A percentile compares a stretch with the other conserved stretches of the same genome.
Conservation (phyloP, 805 yeast species). For the Teunomyces funiuensis region DNA sequence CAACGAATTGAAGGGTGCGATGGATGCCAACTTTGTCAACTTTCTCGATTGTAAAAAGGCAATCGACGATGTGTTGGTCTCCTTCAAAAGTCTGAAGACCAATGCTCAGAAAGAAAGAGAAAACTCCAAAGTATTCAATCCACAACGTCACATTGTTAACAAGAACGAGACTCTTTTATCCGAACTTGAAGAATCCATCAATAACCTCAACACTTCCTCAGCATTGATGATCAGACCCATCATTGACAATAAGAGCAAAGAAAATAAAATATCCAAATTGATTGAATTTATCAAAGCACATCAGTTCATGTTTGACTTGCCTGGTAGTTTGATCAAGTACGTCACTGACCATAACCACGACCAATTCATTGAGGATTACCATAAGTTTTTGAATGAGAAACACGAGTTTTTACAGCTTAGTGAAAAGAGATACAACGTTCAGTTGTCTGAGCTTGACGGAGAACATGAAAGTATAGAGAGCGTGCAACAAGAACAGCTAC, state of each 20-base stretch:
- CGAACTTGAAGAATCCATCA: constrained; percentile 39
- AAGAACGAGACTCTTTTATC: constrained; percentile 25
- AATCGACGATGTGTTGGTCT: constrained; percentile 38
- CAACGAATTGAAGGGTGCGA: constrained; percentile 33
- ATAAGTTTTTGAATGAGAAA: constrained; percentile 28
- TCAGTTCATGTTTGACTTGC: constrained; percentile 37
- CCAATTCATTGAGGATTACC: constrained; percentile 34
- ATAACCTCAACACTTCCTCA: constrained; percentile 37
- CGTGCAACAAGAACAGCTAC: constrained; percentile 24
- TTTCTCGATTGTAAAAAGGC: constrained; percentile 38
- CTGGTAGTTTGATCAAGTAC: constrained; percentile 28
- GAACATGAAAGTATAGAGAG: constrained; percentile 14
- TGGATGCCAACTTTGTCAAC: constrained; percentile 35
- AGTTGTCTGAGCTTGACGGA: constrained; percentile 10
- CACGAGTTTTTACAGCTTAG: constrained; percentile 16
- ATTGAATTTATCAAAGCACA: constrained; percentile 36
- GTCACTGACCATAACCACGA: constrained; percentile 34
- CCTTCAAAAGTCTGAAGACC: constrained; percentile 35
- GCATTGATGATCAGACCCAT: constrained; percentile 42
- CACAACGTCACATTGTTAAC: constrained; percentile 19
- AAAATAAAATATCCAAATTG: constrained; percentile 30
- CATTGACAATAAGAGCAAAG: constrained; percentile 36
- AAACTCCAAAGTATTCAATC: constrained; percentile 37
- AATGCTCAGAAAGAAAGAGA: constrained; percentile 36
- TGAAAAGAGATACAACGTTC: constrained; percentile 11